These are phyloP conservation scores for Phlyctochytrium planicorne DNA, from an alignment of 192 early-diverging fungal species.

Conservation along the genomic window DNA sequence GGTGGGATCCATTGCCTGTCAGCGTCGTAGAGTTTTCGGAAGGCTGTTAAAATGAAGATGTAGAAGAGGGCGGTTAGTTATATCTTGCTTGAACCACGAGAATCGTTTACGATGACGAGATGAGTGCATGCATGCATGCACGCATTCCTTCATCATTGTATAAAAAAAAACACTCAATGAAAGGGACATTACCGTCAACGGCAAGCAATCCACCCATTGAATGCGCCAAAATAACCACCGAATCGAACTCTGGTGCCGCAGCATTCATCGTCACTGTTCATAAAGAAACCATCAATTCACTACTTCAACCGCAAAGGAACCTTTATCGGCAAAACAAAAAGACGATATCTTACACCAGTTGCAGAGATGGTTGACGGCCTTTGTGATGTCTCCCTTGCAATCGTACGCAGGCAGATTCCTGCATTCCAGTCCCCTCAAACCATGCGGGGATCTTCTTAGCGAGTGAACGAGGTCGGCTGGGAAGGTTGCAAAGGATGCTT, in stretches of 20 bases:
- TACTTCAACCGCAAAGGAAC: too few species aligned
- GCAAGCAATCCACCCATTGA: conserved; percentile 53
- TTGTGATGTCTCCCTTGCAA: conserved; percentile 32
- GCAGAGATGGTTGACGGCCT: conserved; percentile 37
- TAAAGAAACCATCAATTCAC: too few species aligned
- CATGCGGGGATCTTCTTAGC: conserved; percentile 7
- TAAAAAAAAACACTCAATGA: too few species aligned
- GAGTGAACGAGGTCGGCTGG: conserved; percentile 33
- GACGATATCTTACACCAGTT: conserved; percentile 40
- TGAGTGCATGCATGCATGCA: too few species aligned
- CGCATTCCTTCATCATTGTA: too few species aligned
- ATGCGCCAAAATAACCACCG: conserved; percentile 38
- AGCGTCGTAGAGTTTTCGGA: conserved; percentile 24
- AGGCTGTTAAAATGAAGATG: too few species aligned
- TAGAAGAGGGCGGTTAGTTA: too few species aligned
- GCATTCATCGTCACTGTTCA: conserved; percentile 34
- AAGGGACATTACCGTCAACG: conserved; percentile 43
- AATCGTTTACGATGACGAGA: too few species aligned
- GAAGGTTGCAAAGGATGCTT: conserved; percentile 44
- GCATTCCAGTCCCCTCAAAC: conserved; percentile 24
- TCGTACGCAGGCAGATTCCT: conserved; percentile 43
- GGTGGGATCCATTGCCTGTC: not conserved
- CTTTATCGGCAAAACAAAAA: too few species aligned
- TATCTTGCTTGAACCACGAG: too few species aligned
- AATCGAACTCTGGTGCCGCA: conserved; percentile 29